Base-by-base conservation (phyloP, 2,329 filamentous ascomycete species). In the Xylariaceae sp. region DNA sequence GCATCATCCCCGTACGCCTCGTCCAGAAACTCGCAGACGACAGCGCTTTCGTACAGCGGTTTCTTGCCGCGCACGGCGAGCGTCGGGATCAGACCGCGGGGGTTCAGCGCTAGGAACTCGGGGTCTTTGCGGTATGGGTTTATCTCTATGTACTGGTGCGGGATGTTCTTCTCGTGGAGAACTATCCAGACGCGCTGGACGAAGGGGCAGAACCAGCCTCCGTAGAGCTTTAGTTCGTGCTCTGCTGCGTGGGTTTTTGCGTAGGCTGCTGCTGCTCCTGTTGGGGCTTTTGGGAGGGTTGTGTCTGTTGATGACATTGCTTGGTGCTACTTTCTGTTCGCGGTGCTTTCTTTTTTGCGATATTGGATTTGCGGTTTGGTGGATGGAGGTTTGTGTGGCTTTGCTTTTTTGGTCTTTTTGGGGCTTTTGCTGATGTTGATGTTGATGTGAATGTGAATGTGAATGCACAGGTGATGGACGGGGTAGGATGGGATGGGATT, bases 1-100 rank as follows among this genome's bases (percentile, higher is more conserved):
- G 73, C 74, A 51, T 74, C 68, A 64, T 77, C 59, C 3, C 74
- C 74, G 0, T 83, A 90, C 0, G 81, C 82, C 57, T 92, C 87
- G 59, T 92, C 84, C 1, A 92, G 75, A 60, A 88, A 92, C 67
- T 91, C 87, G 70, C 83, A 85, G 36, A 92, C 77, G 44, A 92
- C 80, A 7, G 76, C 81, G 63, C 84, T 88, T 68, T 92, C 87
- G 62, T 87, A 90, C 6, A 92, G 74, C 0, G 86, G 81, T 82
- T 84, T 52, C 68, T 68, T 36, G 13, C 47, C 47, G 63, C 75
- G 75, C 12, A 82, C 76, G 1, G 71, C 77, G 1, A 92, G 75
- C 0, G 87, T 90, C 0, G 88, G 89, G 1, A 92, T 85, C 1
- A 92, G 76, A 1, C 88, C 88, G 12, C 87, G 80, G 0, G 88